Percentiles rank a stretch among this genome's conserved stretches.
phyloP scores from a whole-genome alignment of 176 grass and related monocot species.

The Elymus sibiricus region DNA sequence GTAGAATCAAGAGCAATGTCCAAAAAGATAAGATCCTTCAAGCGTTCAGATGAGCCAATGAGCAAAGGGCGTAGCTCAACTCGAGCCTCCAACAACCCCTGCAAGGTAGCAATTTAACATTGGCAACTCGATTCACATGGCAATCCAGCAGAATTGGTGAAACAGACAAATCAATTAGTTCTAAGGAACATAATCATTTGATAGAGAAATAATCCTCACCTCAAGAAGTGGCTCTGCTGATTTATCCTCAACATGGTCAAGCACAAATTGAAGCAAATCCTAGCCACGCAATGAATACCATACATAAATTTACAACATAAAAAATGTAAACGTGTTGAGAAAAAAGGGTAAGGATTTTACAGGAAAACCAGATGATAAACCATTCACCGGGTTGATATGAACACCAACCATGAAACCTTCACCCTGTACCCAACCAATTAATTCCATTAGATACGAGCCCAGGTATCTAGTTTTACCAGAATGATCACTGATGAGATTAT shows the following conservation, averaged over 20 bases:
- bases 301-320: constrained; percentile 16
- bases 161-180: constrained; percentile 23
- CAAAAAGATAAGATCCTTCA: constrained; percentile 98
- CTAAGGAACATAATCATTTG: not conserved
- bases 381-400: constrained; percentile 85
- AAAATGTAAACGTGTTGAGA: constrained; percentile 8
- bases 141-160: not conserved
- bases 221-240: constrained; percentile 75
- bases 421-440: constrained; percentile 42
- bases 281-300: constrained; percentile 35
- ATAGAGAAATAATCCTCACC: constrained; percentile 39
- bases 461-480: constrained; percentile 23
- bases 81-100: constrained; percentile 90
- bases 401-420: constrained; percentile 99
- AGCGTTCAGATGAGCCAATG: constrained; percentile 57
- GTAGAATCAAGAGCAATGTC: constrained; percentile 97
- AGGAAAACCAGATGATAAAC: constrained; percentile 93
- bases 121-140: constrained; percentile 22
- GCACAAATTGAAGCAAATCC: constrained; percentile 86
- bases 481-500: constrained; percentile 7
- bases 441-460: not conserved
- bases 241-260: constrained; percentile 92
- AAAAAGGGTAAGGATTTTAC: constrained; percentile 49
- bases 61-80: constrained; percentile 77
- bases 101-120: constrained; percentile 28